phyloP scores from a whole-genome alignment of 2,329 filamentous ascomycete genomes.

The Fusarium protoensiforme region DNA sequence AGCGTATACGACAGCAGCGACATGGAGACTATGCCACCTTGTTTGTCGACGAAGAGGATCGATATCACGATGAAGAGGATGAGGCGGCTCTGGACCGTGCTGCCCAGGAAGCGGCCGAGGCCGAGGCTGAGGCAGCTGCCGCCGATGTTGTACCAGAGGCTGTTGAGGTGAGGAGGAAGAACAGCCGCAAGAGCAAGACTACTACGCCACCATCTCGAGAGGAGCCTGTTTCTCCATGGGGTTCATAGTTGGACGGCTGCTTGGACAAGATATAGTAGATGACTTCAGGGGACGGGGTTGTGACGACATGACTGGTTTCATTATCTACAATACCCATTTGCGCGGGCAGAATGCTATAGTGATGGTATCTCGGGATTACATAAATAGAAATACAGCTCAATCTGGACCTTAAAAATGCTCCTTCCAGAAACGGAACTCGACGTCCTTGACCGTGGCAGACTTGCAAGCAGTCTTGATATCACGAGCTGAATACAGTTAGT shows the following conservation, averaged over 20 bases:
- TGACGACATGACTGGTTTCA: neutral
- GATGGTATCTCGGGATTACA: constrained; percentile 38
- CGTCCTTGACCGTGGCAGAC: constrained; percentile 76
- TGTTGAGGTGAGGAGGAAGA: constrained; percentile 37
- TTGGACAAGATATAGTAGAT: neutral
- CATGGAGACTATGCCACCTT: constrained; percentile 28
- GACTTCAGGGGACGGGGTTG: neutral
- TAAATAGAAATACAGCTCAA: constrained; percentile 24
- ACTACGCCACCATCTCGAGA: constrained; percentile 33
- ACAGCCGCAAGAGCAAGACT: constrained; percentile 38
- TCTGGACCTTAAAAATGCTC: constrained; percentile 76
- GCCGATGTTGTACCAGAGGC: constrained; percentile 28
- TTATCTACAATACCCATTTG: constrained; percentile 10
- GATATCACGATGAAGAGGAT: constrained; percentile 44
- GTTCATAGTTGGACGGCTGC: constrained; percentile 3
- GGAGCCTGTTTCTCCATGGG: constrained; percentile 30
- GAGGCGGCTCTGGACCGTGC: constrained; percentile 14
- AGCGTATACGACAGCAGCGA: constrained; percentile 32
- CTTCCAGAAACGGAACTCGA: constrained; percentile 98
- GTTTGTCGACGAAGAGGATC: constrained; percentile 40
- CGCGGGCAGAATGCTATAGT: constrained; percentile 15
- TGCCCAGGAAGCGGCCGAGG: constrained; percentile 7
- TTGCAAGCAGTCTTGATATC: constrained; percentile 87
- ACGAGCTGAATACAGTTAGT: constrained; percentile 69
- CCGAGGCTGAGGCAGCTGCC: neutral